Percentiles rank a stretch among this genome's conserved stretches.
Evolutionary conservation across 495 filamentous ascomycete genomes (phyloP).

Genomic region (Penicillium herquei): DNA sequence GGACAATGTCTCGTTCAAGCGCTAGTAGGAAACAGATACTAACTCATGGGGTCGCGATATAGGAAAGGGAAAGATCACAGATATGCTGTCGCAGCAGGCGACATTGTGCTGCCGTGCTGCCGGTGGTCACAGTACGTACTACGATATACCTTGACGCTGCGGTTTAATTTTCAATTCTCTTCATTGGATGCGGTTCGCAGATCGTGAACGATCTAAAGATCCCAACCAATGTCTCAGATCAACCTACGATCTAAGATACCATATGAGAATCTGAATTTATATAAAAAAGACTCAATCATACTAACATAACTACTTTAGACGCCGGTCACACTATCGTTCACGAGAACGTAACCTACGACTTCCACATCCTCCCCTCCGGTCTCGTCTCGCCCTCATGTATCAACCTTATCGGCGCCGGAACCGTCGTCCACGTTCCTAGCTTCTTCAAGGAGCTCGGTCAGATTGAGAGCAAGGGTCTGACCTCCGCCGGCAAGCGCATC

Average conservation of each 20-base stretch:
- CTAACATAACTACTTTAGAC: constrained; percentile 21
- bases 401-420: constrained; percentile 84
- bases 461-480: constrained; percentile 69
- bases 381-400: constrained; percentile 73
- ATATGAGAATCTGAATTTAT: too few species aligned
- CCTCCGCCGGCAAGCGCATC: constrained; percentile 61
- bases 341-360: constrained; percentile 60
- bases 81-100: constrained; percentile 58
- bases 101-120: constrained; percentile 62
- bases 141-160: background rate
- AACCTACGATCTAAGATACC: too few species aligned
- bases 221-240: constrained; percentile 3
- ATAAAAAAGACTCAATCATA: too few species aligned
- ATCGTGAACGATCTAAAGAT: background rate
- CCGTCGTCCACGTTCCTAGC: constrained; percentile 78
- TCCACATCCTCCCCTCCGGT: constrained; percentile 72
- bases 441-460: constrained; percentile 85
- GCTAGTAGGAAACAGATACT: background rate
- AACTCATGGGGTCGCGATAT: background rate
- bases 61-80: constrained; percentile 71
- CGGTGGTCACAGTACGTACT: constrained; percentile 62
- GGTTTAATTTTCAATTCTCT: constrained; percentile 2
- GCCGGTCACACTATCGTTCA: constrained; percentile 61
- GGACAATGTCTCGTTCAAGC: too few species aligned
- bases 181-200: background rate